Evolutionary conservation across 345 rosid genomes (phyloP).

Genomic region (Aquilaria malaccensis): DNA sequence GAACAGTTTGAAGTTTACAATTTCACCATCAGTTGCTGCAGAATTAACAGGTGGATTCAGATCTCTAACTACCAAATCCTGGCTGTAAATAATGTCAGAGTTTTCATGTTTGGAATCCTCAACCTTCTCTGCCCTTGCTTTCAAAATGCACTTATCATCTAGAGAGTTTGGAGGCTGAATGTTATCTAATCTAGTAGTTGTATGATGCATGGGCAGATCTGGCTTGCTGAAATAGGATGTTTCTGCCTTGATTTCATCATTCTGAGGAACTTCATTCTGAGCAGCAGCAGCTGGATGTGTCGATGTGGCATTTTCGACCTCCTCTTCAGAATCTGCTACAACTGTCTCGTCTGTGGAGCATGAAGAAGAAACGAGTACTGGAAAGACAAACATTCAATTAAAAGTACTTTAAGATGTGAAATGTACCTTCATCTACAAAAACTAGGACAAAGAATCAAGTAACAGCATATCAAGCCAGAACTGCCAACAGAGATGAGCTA

Average conservation of each 20-base stretch:
- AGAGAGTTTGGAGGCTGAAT: conserved; percentile 13
- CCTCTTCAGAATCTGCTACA: conserved; percentile 87
- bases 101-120: conserved; percentile 50
- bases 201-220: conserved; percentile 14
- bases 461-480: too few relatives aligned
- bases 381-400: conserved; percentile 15
- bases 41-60: conserved; percentile 18
- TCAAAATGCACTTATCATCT: conserved; percentile 21
- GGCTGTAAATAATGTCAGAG: conserved; percentile 67
- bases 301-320: conserved; percentile 47
- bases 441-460: too few relatives aligned
- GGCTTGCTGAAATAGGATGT: conserved; percentile 12
- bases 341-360: conserved; percentile 95
- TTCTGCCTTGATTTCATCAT: conserved; percentile 21
- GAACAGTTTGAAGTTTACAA: conserved; percentile 68
- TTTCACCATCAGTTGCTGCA: conserved; percentile 25
- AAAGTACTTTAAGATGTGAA: too few relatives aligned
- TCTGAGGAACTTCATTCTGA: conserved; percentile 23
- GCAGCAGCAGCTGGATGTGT: conserved; percentile 21
- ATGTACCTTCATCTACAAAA: too few relatives aligned
- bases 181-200: conserved; percentile 20
- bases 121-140: conserved; percentile 24
- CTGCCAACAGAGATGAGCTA: too few relatives aligned
- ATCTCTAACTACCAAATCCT: conserved; percentile 50
- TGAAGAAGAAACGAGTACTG: conserved; percentile 80